phyloP scores from a whole-genome alignment of 768 basidiomycete species.

The Boletus sp. region DNA sequence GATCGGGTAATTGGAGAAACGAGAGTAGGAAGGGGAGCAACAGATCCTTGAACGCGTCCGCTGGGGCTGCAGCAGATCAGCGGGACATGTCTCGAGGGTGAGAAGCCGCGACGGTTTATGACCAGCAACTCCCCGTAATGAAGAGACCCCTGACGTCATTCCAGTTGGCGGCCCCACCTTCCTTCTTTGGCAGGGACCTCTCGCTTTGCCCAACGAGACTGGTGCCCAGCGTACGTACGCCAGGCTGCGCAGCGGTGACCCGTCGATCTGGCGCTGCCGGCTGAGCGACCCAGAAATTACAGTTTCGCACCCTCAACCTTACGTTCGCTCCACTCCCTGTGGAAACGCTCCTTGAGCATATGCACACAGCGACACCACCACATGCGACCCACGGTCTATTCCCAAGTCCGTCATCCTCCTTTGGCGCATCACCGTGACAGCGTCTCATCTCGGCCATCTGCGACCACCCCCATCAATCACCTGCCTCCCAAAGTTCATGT shows the following conservation, averaged over 20 bases:
- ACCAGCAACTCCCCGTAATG: slow-evolving; percentile 3
- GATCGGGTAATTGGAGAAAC: not conserved
- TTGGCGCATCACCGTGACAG: not conserved
- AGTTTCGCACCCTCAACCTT: not conserved
- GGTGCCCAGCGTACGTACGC: not conserved
- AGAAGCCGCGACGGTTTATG: slow-evolving; percentile 2
- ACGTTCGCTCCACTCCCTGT: not conserved
- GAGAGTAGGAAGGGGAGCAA: not conserved
- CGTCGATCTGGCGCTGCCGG: not conserved
- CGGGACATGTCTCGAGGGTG: not conserved
- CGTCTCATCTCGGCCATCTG: not conserved
- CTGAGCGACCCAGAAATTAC: not conserved
- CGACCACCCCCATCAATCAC: too few relatives aligned
- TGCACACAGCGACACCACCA: not conserved
- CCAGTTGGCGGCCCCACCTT: slow-evolving; percentile 8
- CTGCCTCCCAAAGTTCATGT: not conserved
- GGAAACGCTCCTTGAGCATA: not conserved
- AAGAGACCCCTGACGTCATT: slow-evolving; percentile 25
- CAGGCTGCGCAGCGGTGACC: not conserved
- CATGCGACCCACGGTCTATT: not conserved
- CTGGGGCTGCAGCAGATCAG: not conserved
- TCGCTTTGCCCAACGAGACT: not conserved
- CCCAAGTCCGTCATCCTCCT: not conserved
- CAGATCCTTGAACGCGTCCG: not conserved
- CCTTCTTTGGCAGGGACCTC: not conserved